These are phyloP conservation scores for Vaccinium vitisidaea DNA, from an alignment of 148 eudicot genomes.

Conservation along the genomic window DNA sequence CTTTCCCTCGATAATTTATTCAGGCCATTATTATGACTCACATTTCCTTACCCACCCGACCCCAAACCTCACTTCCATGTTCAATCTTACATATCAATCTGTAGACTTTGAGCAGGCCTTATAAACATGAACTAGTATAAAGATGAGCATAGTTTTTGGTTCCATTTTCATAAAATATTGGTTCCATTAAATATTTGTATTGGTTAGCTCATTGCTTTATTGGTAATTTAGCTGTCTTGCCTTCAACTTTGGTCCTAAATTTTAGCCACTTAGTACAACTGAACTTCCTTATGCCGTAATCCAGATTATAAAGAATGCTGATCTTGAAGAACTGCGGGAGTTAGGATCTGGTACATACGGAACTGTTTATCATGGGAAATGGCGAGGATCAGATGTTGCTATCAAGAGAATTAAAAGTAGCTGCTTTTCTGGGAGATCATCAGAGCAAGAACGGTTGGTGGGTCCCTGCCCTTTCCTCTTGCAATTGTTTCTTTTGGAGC, in stretches of 20 bases:
- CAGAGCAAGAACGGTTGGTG: slow-evolving; percentile 92
- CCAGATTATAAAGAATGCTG: slow-evolving; percentile 16
- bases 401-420: slow-evolving; percentile 88
- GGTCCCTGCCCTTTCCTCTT: slow-evolving; percentile 26
- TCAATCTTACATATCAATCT: background rate
- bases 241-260: background rate
- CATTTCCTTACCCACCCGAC: background rate
- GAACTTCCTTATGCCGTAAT: background rate
- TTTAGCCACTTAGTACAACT: background rate
- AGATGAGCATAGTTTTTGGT: background rate
- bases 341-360: slow-evolving; percentile 97
- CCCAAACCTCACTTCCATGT: background rate
- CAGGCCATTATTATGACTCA: background rate
- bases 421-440: slow-evolving; percentile 90
- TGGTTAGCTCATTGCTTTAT: background rate
- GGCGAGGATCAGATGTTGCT: slow-evolving; percentile 98
- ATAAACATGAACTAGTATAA: background rate
- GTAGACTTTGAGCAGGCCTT: background rate
- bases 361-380: slow-evolving; percentile 93
- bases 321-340: slow-evolving; percentile 36
- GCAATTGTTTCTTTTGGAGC: background rate
- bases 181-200: background rate
- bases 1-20: background rate
- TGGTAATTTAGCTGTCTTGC: background rate
- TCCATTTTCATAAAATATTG: background rate